Evolutionary conservation across 2,329 filamentous ascomycete genomes (phyloP), one percentile per base, ranked within the genome.

Genomic region (Penicillium psychrosexuale): DNA sequence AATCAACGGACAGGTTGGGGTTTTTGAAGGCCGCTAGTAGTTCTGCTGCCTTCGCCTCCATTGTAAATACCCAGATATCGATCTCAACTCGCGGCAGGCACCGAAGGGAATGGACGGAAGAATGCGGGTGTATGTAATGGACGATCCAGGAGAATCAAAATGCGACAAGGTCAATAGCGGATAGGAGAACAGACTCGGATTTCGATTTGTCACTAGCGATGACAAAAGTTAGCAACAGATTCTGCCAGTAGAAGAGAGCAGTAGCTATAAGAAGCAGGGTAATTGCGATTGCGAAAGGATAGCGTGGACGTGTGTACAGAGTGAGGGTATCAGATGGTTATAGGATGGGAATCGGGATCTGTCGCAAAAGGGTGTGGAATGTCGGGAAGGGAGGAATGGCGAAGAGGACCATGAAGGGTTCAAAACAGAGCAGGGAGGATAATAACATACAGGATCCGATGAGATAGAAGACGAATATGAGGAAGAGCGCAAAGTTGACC

Each of bases 1-100:
- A 75, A 66, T 92, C 88, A 64, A 90, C 78, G 46, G 84, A 81
- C 36, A 82, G 80, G 64, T 90, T 88, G 64, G 84, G 82, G 71
- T 81, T 80, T 69, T 82, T 82, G 59, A 84, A 75, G 49, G 78
- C 75, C 54, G 75, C 76, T 61, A 84, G 70, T 56, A 84, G 77
- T 58, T 78, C 78, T 42, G 75, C 72, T 47, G 81, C 81, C 69
- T 83, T 81, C 62, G 78, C 74, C 67, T 85, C 82, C 83, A 86
- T 85, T 57, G 51, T 71, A 22, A 51, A 44, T 24, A 53, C 36
- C 39, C 55, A 54, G 45, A 54, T 31, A 39, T 53, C 8, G 45
- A 54, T 28, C 31, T 56, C 40, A 34, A 40, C 37, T 49, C 45
- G 44, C 47, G 46, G 58, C 36, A 64, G 24, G 53, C 45, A 39